These are phyloP conservation scores for Lenwebbia sp. DNA, from an alignment of 345 rosid species.

Conservation along the genomic window DNA sequence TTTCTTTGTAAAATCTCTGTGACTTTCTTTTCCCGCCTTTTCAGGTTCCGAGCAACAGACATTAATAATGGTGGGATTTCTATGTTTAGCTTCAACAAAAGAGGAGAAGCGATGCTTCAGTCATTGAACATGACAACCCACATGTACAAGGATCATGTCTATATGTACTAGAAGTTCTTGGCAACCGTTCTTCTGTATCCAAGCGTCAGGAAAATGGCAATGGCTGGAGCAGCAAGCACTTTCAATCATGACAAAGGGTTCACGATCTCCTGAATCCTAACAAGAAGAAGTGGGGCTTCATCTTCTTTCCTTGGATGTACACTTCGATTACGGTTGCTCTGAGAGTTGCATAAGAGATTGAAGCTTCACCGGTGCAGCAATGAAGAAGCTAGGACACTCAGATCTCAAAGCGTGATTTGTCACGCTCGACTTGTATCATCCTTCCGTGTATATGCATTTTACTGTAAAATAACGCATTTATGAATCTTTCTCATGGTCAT, in stretches of 20 bases:
- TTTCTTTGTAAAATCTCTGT: background rate
- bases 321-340: background rate
- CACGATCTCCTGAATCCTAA: background rate
- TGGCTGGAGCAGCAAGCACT: background rate
- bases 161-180: conserved; percentile 14
- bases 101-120: conserved; percentile 61
- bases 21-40: background rate
- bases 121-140: conserved; percentile 54
- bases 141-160: conserved; percentile 36
- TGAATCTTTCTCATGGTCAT: background rate
- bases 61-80: conserved; percentile 52
- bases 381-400: background rate
- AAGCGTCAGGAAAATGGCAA: background rate
- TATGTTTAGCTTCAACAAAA: conserved; percentile 30
- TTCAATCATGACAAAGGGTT: background rate
- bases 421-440: background rate
- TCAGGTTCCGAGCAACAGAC: conserved; percentile 50
- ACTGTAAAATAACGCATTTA: background rate
- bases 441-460: background rate
- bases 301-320: background rate
- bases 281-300: background rate
- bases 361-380: background rate
- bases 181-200: background rate
- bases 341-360: background rate
- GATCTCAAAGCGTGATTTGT: background rate